Base-by-base conservation (phyloP, 768 basidiomycete genomes). In the Pleurotus cornucopiae region DNA sequence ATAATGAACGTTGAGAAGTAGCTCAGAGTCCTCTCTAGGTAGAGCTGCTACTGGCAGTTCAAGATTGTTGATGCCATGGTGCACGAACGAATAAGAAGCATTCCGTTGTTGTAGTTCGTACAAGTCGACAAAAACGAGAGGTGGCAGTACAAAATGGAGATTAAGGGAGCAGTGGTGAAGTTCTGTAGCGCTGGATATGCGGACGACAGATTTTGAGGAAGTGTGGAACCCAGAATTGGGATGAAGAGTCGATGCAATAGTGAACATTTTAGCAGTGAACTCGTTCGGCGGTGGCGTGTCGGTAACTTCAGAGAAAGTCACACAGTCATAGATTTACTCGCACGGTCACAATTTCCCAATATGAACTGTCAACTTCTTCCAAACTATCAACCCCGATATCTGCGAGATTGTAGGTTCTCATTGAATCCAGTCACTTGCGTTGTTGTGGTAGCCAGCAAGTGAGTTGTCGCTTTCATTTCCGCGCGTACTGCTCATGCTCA, bases 21-120 rank as follows among this genome's bases (percentile, higher is more conserved):
- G 54, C 48, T 53, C 18, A 5, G 65, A 65, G 18, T 65, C 62
- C 5, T 61, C 58, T 21, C 61, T 56, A 5, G 63, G 61, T 13
- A 77, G 57, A 13, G 76, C 79, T 54, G 66, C 64, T 0, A 76
- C 72, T 5, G 80, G 80, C 23, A 72, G 71, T 60, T 81, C 80
- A 16, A 80, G 62, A 52, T 79, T 77, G n/a, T 67, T 66, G 4
- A 67, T 67, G 21, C 77, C 78, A 67, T 71, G 72, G 47, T 77
- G 70, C 21, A 61, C 61, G 61, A 76, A 78, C 0, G 67, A 66
- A 58, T 78, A 82, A 5, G 67, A 66, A 0, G 62, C 55, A 20
- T 65, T 62, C 26, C 75, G 60, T 53, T 76, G 70, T 5, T 64
- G 65, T 12, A 82, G 73, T 56, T 80, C 80, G 62, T 79, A 77